Evolutionary conservation across 1,139 yeast genomes (phyloP), one percentile per base, ranked within the genome.

Genomic region (Pichia sp.): DNA sequence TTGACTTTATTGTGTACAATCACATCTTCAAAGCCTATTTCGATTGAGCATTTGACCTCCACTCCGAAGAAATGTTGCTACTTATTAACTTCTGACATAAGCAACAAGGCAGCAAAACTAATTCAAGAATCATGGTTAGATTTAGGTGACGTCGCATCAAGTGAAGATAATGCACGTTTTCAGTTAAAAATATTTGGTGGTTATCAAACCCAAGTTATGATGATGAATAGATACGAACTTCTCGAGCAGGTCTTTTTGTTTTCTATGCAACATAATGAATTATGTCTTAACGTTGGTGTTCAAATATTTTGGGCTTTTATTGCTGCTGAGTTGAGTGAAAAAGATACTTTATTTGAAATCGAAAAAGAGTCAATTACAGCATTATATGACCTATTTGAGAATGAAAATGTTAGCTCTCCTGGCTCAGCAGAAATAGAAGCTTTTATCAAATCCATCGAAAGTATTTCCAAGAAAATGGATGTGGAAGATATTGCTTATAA

Each of bases 61-160:
- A 78, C 84, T 41, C 88, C 93, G 37, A 71, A 81, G 56, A 79
- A 78, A 52, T 89, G 89, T 1, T 77, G 88, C 51, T 67, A 65
- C 61, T 69, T 69, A 43, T 74, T 85, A 36, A 72, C 88, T 1
- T 79, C 78, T 11, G 79, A 76, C 51, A 64, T 84, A 49, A 71
- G 94, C 50, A 71, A 72, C 23, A 66, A 83, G 47, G 71, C 81
- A 33, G 77, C 88, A 0, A 54, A 51, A 17, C 62, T 84, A 40
- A 54, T 85, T 14, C 68, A 71, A 43, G 74, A 71, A 43, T 72
- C 79, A 26, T 86, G 96, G 96, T 81, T 79, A 48, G 65, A 74
- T 10, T 68, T 85, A 43, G 93, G 89, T 10, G 73, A 82, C 80
- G 76, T 77, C 12, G 74, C 84, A 0, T 66, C 74, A 31, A 69